A percentile compares a stretch with the other conserved stretches of the same genome.
These are phyloP conservation scores for Amanita molliuscula DNA, from an alignment of 768 basidiomycete genomes.

Conservation along the genomic window DNA sequence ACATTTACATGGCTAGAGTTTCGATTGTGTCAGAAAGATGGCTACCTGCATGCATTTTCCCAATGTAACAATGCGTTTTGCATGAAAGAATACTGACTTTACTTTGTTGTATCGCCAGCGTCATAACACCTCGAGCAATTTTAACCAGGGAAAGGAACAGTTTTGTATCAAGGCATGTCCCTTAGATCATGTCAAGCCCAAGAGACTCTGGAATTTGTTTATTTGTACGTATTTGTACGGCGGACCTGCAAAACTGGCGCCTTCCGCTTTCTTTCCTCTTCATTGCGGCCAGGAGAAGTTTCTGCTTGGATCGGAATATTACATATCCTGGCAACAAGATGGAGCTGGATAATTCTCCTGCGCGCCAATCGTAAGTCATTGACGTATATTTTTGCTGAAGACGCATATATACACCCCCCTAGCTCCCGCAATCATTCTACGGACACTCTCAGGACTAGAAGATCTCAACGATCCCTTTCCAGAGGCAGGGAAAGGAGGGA, in stretches of 20 bases:
- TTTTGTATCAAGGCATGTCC: too few relatives aligned
- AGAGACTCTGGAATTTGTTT: slow-evolving; percentile 23
- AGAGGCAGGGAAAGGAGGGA: slow-evolving; percentile 52
- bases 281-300: background rate
- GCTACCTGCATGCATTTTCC: too few relatives aligned
- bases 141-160: too few relatives aligned
- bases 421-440: slow-evolving; percentile 69
- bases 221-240: slow-evolving; percentile 5
- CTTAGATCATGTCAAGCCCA: slow-evolving; percentile 7
- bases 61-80: too few relatives aligned
- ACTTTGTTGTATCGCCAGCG: too few relatives aligned
- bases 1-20: background rate
- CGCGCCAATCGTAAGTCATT: slow-evolving; percentile 46
- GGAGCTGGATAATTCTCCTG: slow-evolving; percentile 54
- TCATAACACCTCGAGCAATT: too few relatives aligned
- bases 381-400: slow-evolving; percentile 3
- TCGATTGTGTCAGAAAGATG: too few relatives aligned
- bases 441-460: slow-evolving; percentile 63
- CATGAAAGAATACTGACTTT: too few relatives aligned
- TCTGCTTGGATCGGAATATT: slow-evolving; percentile 14
- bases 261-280: slow-evolving; percentile 1
- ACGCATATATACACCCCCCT: slow-evolving; percentile 4
- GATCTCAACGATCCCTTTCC: slow-evolving; percentile 66
- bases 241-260: slow-evolving; percentile 7
- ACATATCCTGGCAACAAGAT: slow-evolving; percentile 44